Conservation (phyloP, 768 basidiomycete species). For the Clathrus columnatus region DNA sequence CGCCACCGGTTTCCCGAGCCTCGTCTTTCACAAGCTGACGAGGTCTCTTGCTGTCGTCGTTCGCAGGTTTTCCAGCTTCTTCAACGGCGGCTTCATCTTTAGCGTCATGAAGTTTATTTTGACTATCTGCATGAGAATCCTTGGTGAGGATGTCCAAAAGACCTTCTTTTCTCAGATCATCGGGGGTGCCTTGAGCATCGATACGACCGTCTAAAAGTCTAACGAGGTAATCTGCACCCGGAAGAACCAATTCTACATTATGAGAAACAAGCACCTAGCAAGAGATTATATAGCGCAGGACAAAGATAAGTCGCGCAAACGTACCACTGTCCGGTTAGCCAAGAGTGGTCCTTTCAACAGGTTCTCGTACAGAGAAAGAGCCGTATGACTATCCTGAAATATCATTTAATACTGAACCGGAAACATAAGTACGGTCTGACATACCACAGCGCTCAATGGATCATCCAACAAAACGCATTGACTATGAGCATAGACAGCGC, state of each 20-base stretch:
- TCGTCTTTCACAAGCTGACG: conserved; percentile 75
- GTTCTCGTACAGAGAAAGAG: conserved; percentile 20
- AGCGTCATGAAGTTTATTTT: conserved; percentile 13
- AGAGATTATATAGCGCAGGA: not conserved
- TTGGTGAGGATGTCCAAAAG: conserved; percentile 29
- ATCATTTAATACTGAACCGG: not conserved
- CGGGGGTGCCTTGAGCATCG: conserved; percentile 29
- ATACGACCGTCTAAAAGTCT: conserved; percentile 35
- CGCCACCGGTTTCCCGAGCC: conserved; percentile 69
- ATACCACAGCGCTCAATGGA: conserved; percentile 21
- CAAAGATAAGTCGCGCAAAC: conserved; percentile 11
- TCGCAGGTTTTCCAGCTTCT: conserved; percentile 20
- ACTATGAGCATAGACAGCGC: conserved; percentile 21
- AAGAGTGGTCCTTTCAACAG: conserved; percentile 22
- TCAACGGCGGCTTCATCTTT: conserved; percentile 22
- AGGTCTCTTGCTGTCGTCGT: conserved; percentile 42
- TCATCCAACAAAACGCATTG: conserved; percentile 23
- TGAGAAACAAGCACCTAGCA: conserved; percentile 32
- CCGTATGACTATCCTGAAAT: conserved; percentile 23
- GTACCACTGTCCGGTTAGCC: conserved; percentile 26
- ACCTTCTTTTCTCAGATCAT: conserved; percentile 27
- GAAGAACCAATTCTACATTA: conserved; percentile 35
- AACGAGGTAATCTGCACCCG: conserved; percentile 30
- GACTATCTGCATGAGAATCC: conserved; percentile 17
- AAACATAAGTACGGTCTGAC: not conserved